Percentiles rank a stretch among this genome's conserved stretches.
phyloP scores from a whole-genome alignment of 805 yeast species.

The Gaillardinia entomophila region DNA sequence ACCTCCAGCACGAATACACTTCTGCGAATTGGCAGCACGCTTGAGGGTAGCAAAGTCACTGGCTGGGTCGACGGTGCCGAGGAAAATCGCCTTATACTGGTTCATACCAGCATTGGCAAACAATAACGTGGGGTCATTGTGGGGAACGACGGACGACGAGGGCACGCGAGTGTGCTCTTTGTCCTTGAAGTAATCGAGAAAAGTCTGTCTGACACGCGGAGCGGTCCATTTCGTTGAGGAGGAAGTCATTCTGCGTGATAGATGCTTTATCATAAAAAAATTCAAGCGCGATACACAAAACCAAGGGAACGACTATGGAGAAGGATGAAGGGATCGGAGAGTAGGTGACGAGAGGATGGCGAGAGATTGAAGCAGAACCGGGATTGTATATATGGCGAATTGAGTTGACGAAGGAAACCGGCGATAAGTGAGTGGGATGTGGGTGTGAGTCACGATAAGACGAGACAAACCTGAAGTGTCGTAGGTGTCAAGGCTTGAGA shows the following conservation, averaged over 20 bases:
- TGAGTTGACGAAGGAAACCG: too few species aligned
- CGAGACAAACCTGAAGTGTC: too few species aligned
- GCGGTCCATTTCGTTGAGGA: constrained; percentile 34
- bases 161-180: constrained; percentile 77
- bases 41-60: constrained; percentile 78
- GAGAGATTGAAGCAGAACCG: too few species aligned
- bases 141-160: constrained; percentile 93
- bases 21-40: constrained; percentile 93
- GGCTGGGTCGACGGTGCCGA: constrained; percentile 95
- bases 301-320: too few species aligned
- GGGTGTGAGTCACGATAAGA: too few species aligned
- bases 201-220: constrained; percentile 70
- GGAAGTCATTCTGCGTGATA: constrained; percentile 15
- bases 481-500: too few species aligned
- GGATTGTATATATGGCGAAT: too few species aligned
- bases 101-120: constrained; percentile 99
- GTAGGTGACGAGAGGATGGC: too few species aligned
- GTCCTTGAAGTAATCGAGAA: constrained; percentile 71
- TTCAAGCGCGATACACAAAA: too few species aligned
- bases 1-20: constrained; percentile 99
- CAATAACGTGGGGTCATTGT: constrained; percentile 93
- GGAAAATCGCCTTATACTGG: constrained; percentile 95
- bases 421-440: too few species aligned
- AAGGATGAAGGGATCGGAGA: too few species aligned
- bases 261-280: constrained; percentile 11